Base-by-base conservation (phyloP, 1,284 basidiomycete species). In the Tilletia walkeri region DNA sequence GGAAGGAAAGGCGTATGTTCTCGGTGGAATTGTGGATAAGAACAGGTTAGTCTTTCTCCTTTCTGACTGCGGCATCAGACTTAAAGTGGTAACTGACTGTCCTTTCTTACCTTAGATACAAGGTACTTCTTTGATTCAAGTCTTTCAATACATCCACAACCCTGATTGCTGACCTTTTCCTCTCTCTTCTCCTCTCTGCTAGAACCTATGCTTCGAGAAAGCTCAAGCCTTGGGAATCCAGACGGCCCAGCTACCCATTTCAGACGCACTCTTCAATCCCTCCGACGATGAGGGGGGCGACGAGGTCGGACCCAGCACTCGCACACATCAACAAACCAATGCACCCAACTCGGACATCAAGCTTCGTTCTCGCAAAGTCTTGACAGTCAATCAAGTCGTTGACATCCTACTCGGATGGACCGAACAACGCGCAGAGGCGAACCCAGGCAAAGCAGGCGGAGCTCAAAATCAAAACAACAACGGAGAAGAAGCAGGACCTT, bases 331-430 rank as follows among this genome's bases (percentile, higher is more conserved):
- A 2, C 24, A 30, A 30, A 30, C 24, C 24, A 30, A 30, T 30
- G 24, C 24, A 30, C 24, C 24, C 24, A 30, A 30, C 24, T 30
- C 24, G 24, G 24, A 30, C 24, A 30, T 30, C 24, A 30, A 30
- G 24, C 24, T 30, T 30, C 88, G 90, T 20, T 94, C 94, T 2
- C 89, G 96, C 70, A 98, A 97, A 81, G 94, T 99, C 36, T 86
- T 99, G 73, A 99, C 96, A 0, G 94, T 99, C 69, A 99, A 99
- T 82, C 95, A 98, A 85, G 89, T 87, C 18, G 92, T 95, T 80
- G 93, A 96, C 83, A 97, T 99, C 76, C 87, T 99, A 70, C 84
- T 94, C 9, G 90, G 91, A 75, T 99, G 94, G 91, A 88, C 91
- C n/a, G 90, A 91, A 76, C 89, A 88, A 12, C 59, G 36, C 0